Percentiles rank a stretch among this genome's conserved stretches.
phyloP scores from a whole-genome alignment of 495 filamentous ascomycete species.

The Amphirosellinia nigrospora region DNA sequence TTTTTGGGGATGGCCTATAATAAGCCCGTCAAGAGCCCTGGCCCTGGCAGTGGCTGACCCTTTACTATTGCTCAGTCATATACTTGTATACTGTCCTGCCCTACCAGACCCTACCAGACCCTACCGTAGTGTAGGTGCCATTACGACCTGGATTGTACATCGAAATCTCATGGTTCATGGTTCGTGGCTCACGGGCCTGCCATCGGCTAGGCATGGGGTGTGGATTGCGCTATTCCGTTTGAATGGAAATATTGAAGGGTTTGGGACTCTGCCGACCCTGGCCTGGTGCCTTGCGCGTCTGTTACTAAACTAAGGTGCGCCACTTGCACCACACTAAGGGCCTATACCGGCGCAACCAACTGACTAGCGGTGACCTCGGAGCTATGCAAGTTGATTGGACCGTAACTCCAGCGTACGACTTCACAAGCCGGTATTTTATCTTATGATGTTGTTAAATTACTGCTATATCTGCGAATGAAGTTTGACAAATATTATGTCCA shows the following conservation, averaged over 20 bases:
- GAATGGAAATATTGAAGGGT: neutral
- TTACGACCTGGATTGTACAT: neutral
- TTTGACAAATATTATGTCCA: neutral
- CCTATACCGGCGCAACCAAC: neutral
- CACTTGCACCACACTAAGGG: neutral
- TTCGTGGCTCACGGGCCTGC: conserved; percentile 8
- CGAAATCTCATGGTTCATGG: neutral
- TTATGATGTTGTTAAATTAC: neutral
- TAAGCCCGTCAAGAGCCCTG: neutral
- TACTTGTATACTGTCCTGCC: neutral
- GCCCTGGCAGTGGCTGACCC: conserved; percentile 1
- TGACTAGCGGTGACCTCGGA: conserved; percentile 24
- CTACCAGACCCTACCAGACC: neutral
- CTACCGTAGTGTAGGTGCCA: too few species aligned
- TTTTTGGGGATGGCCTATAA: conserved; percentile 18
- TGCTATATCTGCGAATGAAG: too few species aligned
- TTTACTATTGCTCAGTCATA: neutral
- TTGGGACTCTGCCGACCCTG: neutral
- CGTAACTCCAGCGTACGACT: neutral
- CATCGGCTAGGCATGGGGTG: too few species aligned
- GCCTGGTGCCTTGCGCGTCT: conserved; percentile 17
- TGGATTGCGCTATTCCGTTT: conserved; percentile 4
- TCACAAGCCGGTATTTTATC: neutral
- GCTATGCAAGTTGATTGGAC: conserved; percentile 1
- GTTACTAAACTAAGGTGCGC: neutral